These are phyloP conservation scores for Ceraceosorus guamensis DNA, from an alignment of 1,284 basidiomycete genomes.

Conservation along the genomic window DNA sequence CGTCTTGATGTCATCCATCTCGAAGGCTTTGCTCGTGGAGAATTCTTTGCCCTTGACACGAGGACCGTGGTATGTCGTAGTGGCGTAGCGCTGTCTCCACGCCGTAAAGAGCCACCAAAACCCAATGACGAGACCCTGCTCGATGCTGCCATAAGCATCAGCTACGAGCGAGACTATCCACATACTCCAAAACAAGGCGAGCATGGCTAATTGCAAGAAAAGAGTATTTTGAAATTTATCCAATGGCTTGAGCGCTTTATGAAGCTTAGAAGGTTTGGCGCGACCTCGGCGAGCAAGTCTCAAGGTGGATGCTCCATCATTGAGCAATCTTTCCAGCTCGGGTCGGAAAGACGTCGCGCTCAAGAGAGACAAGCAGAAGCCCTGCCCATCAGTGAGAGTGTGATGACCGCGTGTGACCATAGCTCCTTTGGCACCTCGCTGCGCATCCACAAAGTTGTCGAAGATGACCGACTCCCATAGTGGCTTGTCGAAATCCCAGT, in stretches of 20 bases:
- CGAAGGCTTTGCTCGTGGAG: conserved; percentile 15
- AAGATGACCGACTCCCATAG: conserved; percentile 36
- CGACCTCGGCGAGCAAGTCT: conserved; percentile 29
- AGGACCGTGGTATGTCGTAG: conserved; percentile 21
- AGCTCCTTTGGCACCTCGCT: conserved; percentile 23
- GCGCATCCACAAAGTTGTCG: conserved; percentile 29
- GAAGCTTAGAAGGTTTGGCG: conserved; percentile 33
- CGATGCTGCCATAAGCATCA: conserved; percentile 21
- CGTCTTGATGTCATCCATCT: conserved; percentile 36
- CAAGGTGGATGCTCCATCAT: conserved; percentile 24
- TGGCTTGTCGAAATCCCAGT: conserved; percentile 37
- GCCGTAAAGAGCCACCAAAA: conserved; percentile 26
- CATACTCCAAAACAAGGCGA: conserved; percentile 31
- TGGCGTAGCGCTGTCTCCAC: conserved; percentile 35
- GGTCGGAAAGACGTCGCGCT: conserved; percentile 36
- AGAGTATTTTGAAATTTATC: conserved; percentile 24
- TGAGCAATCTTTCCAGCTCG: conserved; percentile 35
- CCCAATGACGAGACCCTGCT: conserved; percentile 19
- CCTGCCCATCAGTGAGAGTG: conserved; percentile 40
- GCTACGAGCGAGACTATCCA: conserved; percentile 12
- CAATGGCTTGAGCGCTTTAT: conserved; percentile 34
- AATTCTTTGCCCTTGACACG: conserved; percentile 31
- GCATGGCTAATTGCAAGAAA: conserved; percentile 28
- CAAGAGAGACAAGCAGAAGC: conserved; percentile 40
- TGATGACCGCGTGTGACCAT: conserved; percentile 42